These are phyloP conservation scores for Diaporthe vaccinii DNA, from an alignment of 2,329 filamentous ascomycete species.

Conservation along the genomic window DNA sequence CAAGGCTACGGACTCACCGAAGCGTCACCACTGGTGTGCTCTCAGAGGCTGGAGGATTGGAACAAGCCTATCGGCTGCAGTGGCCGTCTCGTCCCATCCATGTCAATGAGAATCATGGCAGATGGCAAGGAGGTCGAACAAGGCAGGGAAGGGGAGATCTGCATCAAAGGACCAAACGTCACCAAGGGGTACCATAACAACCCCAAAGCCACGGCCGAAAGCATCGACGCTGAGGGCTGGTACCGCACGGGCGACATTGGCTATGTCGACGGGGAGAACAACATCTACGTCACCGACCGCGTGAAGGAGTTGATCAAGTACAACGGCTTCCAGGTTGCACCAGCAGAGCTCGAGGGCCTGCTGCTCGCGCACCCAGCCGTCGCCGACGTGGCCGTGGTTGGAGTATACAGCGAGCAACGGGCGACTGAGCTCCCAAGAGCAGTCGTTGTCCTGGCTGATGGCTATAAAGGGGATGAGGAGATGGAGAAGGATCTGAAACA, in stretches of 20 bases:
- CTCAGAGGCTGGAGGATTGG: slow-evolving; percentile 83
- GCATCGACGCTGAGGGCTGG: slow-evolving; percentile 66
- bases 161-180: slow-evolving; percentile 66
- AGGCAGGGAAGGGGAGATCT: slow-evolving; percentile 49
- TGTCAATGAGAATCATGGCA: slow-evolving; percentile 84
- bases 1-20: slow-evolving; percentile 95
- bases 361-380: slow-evolving; percentile 25
- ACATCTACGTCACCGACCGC: slow-evolving; percentile 66
- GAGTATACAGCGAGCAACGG: slow-evolving; percentile 51
- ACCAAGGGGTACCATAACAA: slow-evolving; percentile 73
- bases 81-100: slow-evolving; percentile 81
- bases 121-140: slow-evolving; percentile 67
- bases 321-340: slow-evolving; percentile 31
- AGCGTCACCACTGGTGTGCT: slow-evolving; percentile 83
- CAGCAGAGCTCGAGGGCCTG: slow-evolving; percentile 30
- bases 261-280: slow-evolving; percentile 53
- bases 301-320: slow-evolving; percentile 56
- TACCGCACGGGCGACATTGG: slow-evolving; percentile 66
- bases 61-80: slow-evolving; percentile 81
- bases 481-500: slow-evolving; percentile 36
- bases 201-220: slow-evolving; percentile 65
- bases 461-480: slow-evolving; percentile 55
- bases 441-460: slow-evolving; percentile 67
- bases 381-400: slow-evolving; percentile 43
- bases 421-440: slow-evolving; percentile 78